Base-by-base conservation (phyloP, 108 stramenopile species). In the Mediolabrus comicus region DNA sequence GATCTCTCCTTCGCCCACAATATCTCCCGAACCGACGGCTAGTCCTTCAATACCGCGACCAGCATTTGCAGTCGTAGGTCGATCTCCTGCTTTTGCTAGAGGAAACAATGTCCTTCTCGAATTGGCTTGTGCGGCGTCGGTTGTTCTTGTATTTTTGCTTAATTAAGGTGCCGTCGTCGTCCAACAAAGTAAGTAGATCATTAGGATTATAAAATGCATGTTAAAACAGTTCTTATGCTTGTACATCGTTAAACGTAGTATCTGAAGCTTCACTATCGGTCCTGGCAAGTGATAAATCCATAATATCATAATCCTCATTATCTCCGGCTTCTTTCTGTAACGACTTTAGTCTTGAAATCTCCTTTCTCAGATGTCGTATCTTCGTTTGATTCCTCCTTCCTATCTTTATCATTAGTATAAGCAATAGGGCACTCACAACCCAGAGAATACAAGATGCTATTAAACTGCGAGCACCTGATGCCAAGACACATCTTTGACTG, bases 1-100 rank as follows among this genome's bases (percentile, higher is more conserved):
- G 24, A 72, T 79, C 34, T 72, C 70, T 4, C 78, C 78, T 28
- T 49, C 71, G n/a, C 78, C 78, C 0, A 72, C 78, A 57, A 67
- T 79, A 58, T 59, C 78, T 32, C 66, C 78, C 5, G 25, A 60
- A 19, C 78, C 78, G 27, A 79, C 78, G 39, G 70, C 22, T 9
- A 24, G 22, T 9, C 46, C 46, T 22, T 22, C 22, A 7, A 9
- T 3, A 24, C 19, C 46, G 4, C 8, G 9, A 49, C 46, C 46
- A 0, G 46, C 46, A 49, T 49, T 49, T 49, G 0, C 22, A 8
- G 46, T 49, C 8, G 22, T 22, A n/a, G 46, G 46, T 49, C 7
- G 46, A 49, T 22, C 2, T 22, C 0, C 46, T 6, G 22, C 19
- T 49, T 19, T 8, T 8, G 46, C 9, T 22, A 17, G 22, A 49